These are phyloP conservation scores for Bullera alba DNA, from an alignment of 768 basidiomycete species.

Conservation along the genomic window DNA sequence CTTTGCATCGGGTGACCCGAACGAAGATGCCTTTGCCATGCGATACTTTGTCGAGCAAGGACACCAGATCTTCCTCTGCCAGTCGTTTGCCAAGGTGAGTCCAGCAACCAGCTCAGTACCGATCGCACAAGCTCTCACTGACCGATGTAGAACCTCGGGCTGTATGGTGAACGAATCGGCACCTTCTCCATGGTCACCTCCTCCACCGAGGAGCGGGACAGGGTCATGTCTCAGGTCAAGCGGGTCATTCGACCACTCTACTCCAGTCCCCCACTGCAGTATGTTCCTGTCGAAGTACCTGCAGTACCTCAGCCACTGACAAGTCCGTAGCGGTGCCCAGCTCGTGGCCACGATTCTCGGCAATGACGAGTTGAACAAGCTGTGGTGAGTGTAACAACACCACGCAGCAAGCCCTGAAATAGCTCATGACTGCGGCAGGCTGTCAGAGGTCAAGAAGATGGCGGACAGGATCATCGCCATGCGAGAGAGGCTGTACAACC, in stretches of 20 bases:
- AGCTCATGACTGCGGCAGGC: slow-evolving; percentile 22
- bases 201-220: slow-evolving; percentile 61
- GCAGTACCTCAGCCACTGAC: not conserved
- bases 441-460: slow-evolving; percentile 78
- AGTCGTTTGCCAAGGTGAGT: slow-evolving; percentile 84
- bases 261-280: slow-evolving; percentile 79
- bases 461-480: slow-evolving; percentile 84
- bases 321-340: slow-evolving; percentile 39
- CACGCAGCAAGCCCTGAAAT: not conserved
- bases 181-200: slow-evolving; percentile 73
- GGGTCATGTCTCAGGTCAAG: slow-evolving; percentile 88
- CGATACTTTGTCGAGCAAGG: slow-evolving; percentile 87
- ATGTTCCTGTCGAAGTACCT: slow-evolving; percentile 1
- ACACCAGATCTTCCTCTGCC: slow-evolving; percentile 87
- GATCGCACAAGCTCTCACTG: not conserved
- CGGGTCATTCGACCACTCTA: slow-evolving; percentile 93
- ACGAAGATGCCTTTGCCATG: slow-evolving; percentile 85
- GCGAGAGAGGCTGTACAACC: slow-evolving; percentile 65
- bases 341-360: slow-evolving; percentile 45
- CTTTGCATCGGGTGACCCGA: slow-evolving; percentile 87
- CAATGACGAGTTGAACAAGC: slow-evolving; percentile 31
- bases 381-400: slow-evolving; percentile 31
- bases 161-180: slow-evolving; percentile 96
- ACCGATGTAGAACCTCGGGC: slow-evolving; percentile 71
- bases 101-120: not conserved